A percentile compares a stretch with the other conserved stretches of the same genome.
These are phyloP conservation scores for Penicillium expansum DNA, from an alignment of 2,329 filamentous ascomycete genomes.

Conservation along the genomic window DNA sequence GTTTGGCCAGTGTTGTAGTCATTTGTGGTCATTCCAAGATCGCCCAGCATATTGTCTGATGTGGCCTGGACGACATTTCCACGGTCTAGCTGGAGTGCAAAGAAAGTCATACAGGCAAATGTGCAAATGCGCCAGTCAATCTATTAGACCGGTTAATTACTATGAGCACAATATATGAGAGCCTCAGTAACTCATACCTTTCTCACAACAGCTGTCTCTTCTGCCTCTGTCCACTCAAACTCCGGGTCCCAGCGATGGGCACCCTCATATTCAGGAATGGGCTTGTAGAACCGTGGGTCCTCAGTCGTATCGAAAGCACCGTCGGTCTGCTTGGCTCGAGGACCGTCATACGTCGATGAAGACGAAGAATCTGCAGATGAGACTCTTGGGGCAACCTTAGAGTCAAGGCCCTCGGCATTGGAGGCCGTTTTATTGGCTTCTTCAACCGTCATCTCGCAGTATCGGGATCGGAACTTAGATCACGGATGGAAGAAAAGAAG, in stretches of 20 bases:
- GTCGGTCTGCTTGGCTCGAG: slow-evolving; percentile 16
- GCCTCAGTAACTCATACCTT: slow-evolving; percentile 29
- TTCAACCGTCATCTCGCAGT: slow-evolving; percentile 18
- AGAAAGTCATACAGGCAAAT: slow-evolving; percentile 59
- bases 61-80: slow-evolving; percentile 62
- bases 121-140: slow-evolving; percentile 45
- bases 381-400: slow-evolving; percentile 10
- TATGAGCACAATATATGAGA: no score
- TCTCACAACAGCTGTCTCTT: slow-evolving; percentile 42
- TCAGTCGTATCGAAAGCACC: slow-evolving; percentile 37
- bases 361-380: slow-evolving; percentile 15
- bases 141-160: slow-evolving; percentile 18
- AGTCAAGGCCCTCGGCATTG: not conserved
- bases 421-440: slow-evolving; percentile 10
- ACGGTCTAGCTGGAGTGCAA: slow-evolving; percentile 62
- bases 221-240: slow-evolving; percentile 45
- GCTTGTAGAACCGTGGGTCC: slow-evolving; percentile 39
- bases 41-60: slow-evolving; percentile 58
- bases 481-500: not conserved
- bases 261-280: slow-evolving; percentile 47
- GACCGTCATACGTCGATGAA: slow-evolving; percentile 12
- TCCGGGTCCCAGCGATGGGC: slow-evolving; percentile 50
- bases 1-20: slow-evolving; percentile 47
- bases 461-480: not conserved
- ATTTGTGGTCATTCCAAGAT: slow-evolving; percentile 49